phyloP scores from a whole-genome alignment of 1,284 basidiomycete genomes.

The Moesziomyces sp. region DNA sequence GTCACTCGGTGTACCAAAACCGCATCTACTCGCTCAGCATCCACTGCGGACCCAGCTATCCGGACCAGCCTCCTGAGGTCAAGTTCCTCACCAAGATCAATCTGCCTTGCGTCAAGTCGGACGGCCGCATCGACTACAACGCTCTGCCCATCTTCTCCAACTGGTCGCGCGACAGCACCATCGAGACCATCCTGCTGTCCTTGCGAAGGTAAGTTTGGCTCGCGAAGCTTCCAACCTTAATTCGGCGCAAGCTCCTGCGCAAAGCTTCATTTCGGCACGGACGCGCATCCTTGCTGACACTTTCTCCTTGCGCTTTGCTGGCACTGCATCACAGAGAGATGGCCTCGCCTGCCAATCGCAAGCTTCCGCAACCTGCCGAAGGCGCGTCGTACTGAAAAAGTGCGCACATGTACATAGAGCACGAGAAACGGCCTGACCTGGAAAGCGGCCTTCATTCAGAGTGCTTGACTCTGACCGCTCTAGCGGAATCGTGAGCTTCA shows the following conservation, averaged over 20 bases:
- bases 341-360: slow-evolving; percentile 89
- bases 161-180: slow-evolving; percentile 64
- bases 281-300: slow-evolving; percentile 1
- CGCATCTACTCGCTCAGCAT: slow-evolving; percentile 97
- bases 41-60: slow-evolving; percentile 83
- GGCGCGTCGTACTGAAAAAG: slow-evolving; percentile 70
- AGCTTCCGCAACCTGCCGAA: slow-evolving; percentile 93
- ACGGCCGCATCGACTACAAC: slow-evolving; percentile 73
- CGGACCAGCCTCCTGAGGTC: slow-evolving; percentile 81
- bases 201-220: slow-evolving; percentile 59
- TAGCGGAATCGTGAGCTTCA: too few relatives aligned
- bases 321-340: slow-evolving; percentile 76
- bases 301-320: slow-evolving; percentile 6
- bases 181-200: slow-evolving; percentile 65
- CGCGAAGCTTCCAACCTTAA: slow-evolving; percentile 2
- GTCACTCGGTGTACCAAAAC: slow-evolving; percentile 94
- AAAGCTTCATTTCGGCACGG: slow-evolving; percentile 1
- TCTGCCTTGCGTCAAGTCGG: slow-evolving; percentile 86
- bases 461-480: too few relatives aligned
- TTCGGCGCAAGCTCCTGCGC: background rate
- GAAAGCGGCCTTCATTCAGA: too few relatives aligned
- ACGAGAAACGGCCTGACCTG: slow-evolving; percentile 4
- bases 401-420: slow-evolving; percentile 28
- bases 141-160: slow-evolving; percentile 57
- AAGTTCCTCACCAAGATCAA: slow-evolving; percentile 91